Evolutionary conservation across 1,284 basidiomycete species (phyloP).

Genomic region (Pascua sp.): DNA sequence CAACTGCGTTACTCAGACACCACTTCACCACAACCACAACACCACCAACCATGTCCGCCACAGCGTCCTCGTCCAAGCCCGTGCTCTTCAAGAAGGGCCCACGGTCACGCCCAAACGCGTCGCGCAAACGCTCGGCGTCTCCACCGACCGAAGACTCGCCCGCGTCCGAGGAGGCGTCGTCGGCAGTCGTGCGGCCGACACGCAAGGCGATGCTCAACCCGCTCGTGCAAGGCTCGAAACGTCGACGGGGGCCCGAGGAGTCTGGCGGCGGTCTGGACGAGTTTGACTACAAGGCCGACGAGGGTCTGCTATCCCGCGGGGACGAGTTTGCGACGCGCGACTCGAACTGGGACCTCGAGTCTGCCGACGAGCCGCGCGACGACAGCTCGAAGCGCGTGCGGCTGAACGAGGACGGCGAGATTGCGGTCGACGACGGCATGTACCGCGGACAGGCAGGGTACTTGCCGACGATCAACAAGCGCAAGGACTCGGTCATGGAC

Average conservation of each 20-base stretch:
- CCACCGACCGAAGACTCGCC: constrained; percentile 51
- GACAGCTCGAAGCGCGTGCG: constrained; percentile 26
- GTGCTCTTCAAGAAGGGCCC: constrained; percentile 85
- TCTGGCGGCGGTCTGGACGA: constrained; percentile 60
- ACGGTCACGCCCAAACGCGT: constrained; percentile 61
- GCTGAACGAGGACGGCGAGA: constrained; percentile 49
- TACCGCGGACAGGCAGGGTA: constrained; percentile 84
- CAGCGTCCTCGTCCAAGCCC: constrained; percentile 19
- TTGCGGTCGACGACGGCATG: constrained; percentile 67
- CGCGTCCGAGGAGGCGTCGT: constrained; percentile 51
- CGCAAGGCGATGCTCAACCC: constrained; percentile 65
- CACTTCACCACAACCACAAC: constrained; percentile 7
- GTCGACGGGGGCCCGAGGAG: constrained; percentile 63
- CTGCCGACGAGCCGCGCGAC: constrained; percentile 9
- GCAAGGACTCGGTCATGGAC: constrained; percentile 61
- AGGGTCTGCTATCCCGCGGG: constrained; percentile 27
- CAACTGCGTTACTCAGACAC: background rate
- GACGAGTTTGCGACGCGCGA: constrained; percentile 48
- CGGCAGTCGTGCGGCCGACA: constrained; percentile 65
- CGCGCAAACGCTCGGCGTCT: constrained; percentile 66
- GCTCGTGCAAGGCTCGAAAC: constrained; percentile 79
- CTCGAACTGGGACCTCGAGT: constrained; percentile 51
- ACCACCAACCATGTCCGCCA: constrained; percentile 21
- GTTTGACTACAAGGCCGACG: constrained; percentile 54
- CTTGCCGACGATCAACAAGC: constrained; percentile 71